A percentile compares a stretch with the other conserved stretches of the same genome.
These are phyloP conservation scores for Aphanomyces euteiches DNA, from an alignment of 352 stramenopile genomes.

Conservation along the genomic window DNA sequence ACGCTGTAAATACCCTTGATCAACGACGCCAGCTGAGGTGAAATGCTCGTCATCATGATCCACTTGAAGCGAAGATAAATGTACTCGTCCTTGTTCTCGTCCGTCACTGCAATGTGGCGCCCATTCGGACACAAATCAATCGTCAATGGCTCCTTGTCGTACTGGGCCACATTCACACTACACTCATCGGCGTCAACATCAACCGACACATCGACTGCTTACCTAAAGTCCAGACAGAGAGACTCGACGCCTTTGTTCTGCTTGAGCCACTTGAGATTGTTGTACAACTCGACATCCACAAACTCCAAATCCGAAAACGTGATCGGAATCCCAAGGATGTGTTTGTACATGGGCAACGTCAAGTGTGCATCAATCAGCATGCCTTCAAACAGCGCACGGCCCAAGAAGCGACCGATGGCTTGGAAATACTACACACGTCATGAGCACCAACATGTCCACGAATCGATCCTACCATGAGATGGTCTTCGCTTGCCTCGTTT, in stretches of 20 bases:
- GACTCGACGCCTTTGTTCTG: slow-evolving; percentile 79
- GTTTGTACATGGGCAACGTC: slow-evolving; percentile 83
- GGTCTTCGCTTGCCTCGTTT: slow-evolving; percentile 73
- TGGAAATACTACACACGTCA: slow-evolving; percentile 63
- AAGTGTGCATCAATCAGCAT: slow-evolving; percentile 82
- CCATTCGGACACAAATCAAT: slow-evolving; percentile 95
- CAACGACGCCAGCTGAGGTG: slow-evolving; percentile 89
- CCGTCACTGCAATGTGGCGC: slow-evolving; percentile 92
- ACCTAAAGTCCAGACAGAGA: slow-evolving; percentile 78
- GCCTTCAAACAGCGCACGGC: slow-evolving; percentile 83
- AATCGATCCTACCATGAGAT: slow-evolving; percentile 62
- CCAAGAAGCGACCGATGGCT: slow-evolving; percentile 85
- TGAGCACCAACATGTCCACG: neutral
- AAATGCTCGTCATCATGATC: slow-evolving; percentile 78
- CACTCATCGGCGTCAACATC: neutral
- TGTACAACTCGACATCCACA: slow-evolving; percentile 83
- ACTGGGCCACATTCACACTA: slow-evolving; percentile 72
- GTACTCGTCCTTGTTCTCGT: slow-evolving; percentile 97
- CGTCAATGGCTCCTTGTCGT: slow-evolving; percentile 69
- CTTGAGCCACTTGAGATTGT: slow-evolving; percentile 79
- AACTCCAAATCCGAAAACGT: slow-evolving; percentile 90
- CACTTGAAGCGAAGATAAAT: slow-evolving; percentile 90
- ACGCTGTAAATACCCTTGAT: slow-evolving; percentile 96
- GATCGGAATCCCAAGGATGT: slow-evolving; percentile 85
- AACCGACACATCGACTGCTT: slow-evolving; percentile 33